Conservation (phyloP, 2,329 filamentous ascomycete genomes). For the Sporothrix dimorphospora region DNA sequence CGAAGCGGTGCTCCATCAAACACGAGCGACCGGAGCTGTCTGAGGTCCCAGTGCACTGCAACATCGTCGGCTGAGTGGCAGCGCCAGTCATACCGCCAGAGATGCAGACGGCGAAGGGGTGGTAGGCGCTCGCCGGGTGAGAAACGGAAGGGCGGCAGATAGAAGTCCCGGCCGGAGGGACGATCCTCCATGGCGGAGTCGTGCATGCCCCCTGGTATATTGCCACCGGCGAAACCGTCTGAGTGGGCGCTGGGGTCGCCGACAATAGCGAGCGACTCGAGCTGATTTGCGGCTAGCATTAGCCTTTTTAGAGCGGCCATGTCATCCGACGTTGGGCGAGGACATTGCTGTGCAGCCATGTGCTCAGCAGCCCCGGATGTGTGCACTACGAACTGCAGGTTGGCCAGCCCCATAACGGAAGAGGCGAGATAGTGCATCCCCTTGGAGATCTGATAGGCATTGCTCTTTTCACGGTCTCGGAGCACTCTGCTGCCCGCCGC, state of each 20-base stretch:
- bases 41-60: slow-evolving; percentile 51
- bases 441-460: neutral
- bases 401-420: slow-evolving; percentile 6
- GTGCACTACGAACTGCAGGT: slow-evolving; percentile 3
- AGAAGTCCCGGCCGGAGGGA: slow-evolving; percentile 30
- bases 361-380: neutral
- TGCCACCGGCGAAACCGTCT: slow-evolving; percentile 44
- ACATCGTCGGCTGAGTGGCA: slow-evolving; percentile 47
- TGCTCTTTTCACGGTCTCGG: neutral
- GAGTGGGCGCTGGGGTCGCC: neutral
- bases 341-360: neutral
- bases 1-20: slow-evolving; percentile 50
- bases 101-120: slow-evolving; percentile 45
- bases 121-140: slow-evolving; percentile 47
- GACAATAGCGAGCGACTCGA: slow-evolving; percentile 15
- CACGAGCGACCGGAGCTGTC: slow-evolving; percentile 46
- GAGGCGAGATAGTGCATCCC: neutral
- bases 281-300: neutral
- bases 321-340: slow-evolving; percentile 5
- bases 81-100: slow-evolving; percentile 55
- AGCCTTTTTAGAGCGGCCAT: slow-evolving; percentile 22
- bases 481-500: neutral
- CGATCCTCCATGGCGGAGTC: slow-evolving; percentile 50
- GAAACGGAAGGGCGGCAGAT: slow-evolving; percentile 51
- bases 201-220: slow-evolving; percentile 24